Conservation (phyloP, 768 basidiomycete genomes). For the Tylopilus sp. region DNA sequence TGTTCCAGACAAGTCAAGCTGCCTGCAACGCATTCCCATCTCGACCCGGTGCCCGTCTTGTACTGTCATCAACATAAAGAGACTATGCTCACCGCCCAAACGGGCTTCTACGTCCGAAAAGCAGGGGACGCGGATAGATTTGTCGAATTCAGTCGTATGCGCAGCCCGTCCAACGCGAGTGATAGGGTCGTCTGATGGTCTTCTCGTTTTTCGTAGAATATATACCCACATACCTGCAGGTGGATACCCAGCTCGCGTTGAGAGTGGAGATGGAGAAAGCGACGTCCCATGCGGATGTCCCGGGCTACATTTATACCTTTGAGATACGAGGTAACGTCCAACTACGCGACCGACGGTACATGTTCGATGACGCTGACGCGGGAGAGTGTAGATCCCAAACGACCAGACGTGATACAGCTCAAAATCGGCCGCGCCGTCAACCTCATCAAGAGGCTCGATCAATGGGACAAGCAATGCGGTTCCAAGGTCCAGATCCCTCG, state of each 20-base stretch:
- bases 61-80: constrained; percentile 69
- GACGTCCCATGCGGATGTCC: constrained; percentile 52
- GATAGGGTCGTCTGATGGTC: constrained; percentile 6
- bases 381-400: constrained; percentile 26
- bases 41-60: constrained; percentile 30
- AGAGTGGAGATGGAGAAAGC: constrained; percentile 53
- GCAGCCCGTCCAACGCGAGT: background rate
- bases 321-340: constrained; percentile 62
- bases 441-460: constrained; percentile 65
- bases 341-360: background rate
- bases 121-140: constrained; percentile 38
- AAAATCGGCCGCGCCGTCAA: constrained; percentile 82
- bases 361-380: constrained; percentile 6
- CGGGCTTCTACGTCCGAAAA: constrained; percentile 56
- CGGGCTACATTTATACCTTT: constrained; percentile 81
- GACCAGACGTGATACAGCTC: constrained; percentile 48
- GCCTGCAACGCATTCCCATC: constrained; percentile 23
- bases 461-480: constrained; percentile 81
- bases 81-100: constrained; percentile 43
- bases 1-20: constrained; percentile 60
- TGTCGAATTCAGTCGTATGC: constrained; percentile 57
- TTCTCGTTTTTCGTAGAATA: constrained; percentile 45
- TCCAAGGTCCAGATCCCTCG: constrained; percentile 72
- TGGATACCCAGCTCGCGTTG: constrained; percentile 56
- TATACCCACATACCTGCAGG: constrained; percentile 63